Evolutionary conservation across 495 filamentous ascomycete genomes (phyloP), one percentile per base, ranked within the genome.

Genomic region (Letharia lupina): DNA sequence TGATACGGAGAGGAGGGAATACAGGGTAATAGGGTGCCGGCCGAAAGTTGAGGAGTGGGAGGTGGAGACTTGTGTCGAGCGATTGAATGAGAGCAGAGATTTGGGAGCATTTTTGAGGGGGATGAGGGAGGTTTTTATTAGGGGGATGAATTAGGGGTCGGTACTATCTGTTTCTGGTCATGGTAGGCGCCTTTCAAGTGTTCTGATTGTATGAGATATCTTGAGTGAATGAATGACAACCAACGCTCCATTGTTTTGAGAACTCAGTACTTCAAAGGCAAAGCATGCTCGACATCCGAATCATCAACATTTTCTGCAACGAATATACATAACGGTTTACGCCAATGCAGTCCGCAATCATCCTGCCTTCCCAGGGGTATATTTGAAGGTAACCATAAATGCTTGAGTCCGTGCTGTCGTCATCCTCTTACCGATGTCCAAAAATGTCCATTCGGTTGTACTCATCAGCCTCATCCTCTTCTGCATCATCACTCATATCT

Each of bases 121-220:
- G 28, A 98, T 98, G 92, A 85, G 94, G 73, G 89, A 88, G 70
- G 69, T 97, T 54, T 96, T 98, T 76, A 78, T 84, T 8, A 82
- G 83, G 63, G 77, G 75, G 2, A 72, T 86, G 76, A 86, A 84
- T 70, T 85, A 59, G 57, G 20, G 4, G 13, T 13, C 7, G 2
- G 1, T 31, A 3, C 18, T 18, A 47, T 47, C 5, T 10, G 23
- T 15, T 54, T 31, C 23, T 54, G 48, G 7, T 54, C 11, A 31
- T 10, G 23, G 15, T 1, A 10, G 31, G 47, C 47, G 47, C 10
- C 47, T 31, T 11, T 54, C 7, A 31, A 33, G 23, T 10, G 28
- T 13, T 18, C 7, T 20, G 44, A 47, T 28, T 28, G 23, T 47
- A 47, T 20, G 44, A 47, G 18, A 6, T 47, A 47, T 47, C 48